Evolutionary conservation across 345 rosid genomes (phyloP), one percentile per base, ranked within the genome.

Genomic region (Cardamine chenopodiifolia): DNA sequence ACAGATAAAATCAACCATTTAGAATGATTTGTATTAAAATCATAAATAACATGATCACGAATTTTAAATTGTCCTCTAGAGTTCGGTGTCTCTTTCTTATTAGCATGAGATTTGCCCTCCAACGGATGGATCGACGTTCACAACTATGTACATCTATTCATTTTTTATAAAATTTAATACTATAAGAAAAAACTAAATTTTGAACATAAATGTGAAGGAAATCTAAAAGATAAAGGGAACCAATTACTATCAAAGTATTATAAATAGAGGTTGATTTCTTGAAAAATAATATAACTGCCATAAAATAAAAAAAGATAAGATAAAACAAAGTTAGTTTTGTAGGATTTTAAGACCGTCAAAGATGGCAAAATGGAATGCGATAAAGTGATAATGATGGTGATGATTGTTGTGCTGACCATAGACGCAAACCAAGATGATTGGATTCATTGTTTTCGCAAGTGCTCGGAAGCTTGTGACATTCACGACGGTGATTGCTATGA

Each of bases 361-460:
- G 54, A 73, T 73, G 77, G 64, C n/a, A 32, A 73, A 73, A 55
- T 31, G 56, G 77, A 55, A 35, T 64, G 77, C 25, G 2, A 18
- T 44, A 44, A 20, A 54, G 47, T 73, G 65, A 32, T 64, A 23
- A 44, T 64, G 58, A 29, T 73, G 57, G 4, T 64, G 11, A 4
- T 61, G 52, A 26, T 56, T 15, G 47, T 14, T 49, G 19, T 19
- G 29, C 2, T 31, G 26, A 20, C 58, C 18, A 56, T 61, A 37
- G 62, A 72, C 28, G 53, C 69, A 50, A 3, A 17, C 3, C 5
- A 48, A 15, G n/a, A 70, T 3, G 32, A 13, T 26, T 62, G 54
- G 69, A 28, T 18, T 13, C 0, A 0, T 8, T 62, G 76, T 52
- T 72, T 37, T 28, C n/a, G 34, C 3, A 3, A 28, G 10, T 72